phyloP scores from a whole-genome alignment of 768 basidiomycete genomes.

The Boletus patriciae region DNA sequence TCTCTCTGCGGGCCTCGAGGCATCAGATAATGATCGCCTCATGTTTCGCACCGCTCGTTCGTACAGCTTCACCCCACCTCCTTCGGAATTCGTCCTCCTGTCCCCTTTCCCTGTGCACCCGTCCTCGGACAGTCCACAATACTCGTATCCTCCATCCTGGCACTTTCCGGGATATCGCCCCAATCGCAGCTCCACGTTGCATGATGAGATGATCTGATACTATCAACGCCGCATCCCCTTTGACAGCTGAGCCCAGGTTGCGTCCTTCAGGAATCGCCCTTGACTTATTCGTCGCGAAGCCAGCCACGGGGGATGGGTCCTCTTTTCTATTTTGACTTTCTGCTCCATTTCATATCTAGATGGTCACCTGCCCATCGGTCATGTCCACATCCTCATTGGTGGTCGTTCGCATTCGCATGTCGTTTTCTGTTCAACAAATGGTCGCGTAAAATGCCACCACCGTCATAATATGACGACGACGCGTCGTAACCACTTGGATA shows the following conservation, averaged over 20 bases:
- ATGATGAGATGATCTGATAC: not conserved
- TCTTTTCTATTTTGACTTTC: not conserved
- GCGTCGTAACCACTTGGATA: too few relatives aligned
- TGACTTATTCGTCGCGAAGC: not conserved
- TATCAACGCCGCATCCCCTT: not conserved
- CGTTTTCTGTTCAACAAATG: not conserved
- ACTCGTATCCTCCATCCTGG: too few relatives aligned
- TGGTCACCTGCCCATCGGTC: not conserved
- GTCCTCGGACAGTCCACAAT: not conserved
- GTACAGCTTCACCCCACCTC: not conserved
- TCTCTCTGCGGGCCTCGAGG: constrained; percentile 24
- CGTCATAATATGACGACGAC: not conserved
- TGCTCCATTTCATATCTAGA: not conserved
- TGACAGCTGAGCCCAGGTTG: not conserved
- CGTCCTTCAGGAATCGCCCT: constrained; percentile 5
- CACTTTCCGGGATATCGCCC: not conserved
- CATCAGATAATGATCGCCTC: constrained; percentile 30
- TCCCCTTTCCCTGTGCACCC: not conserved
- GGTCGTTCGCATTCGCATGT: too few relatives aligned
- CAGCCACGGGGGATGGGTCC: too few relatives aligned
- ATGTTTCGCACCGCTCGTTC: constrained; percentile 9
- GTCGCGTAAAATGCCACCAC: too few relatives aligned
- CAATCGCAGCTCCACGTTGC: not conserved
- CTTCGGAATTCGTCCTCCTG: constrained; percentile 5
- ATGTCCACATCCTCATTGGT: not conserved